A percentile compares a stretch with the other conserved stretches of the same genome.
Conservation (phyloP, 768 basidiomycete species). For the Lactifluus rugatus region DNA sequence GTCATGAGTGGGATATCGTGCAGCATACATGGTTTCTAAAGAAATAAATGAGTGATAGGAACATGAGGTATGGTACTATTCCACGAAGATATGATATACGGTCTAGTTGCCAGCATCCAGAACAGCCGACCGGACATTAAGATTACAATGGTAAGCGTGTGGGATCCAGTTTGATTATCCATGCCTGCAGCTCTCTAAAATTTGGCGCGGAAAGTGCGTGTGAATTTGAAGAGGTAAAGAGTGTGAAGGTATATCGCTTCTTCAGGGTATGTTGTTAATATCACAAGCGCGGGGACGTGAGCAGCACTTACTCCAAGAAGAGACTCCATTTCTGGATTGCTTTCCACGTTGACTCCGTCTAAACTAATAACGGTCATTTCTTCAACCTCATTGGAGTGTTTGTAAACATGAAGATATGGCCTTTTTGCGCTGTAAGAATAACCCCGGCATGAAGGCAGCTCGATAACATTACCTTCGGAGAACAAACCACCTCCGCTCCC, state of each 20-base stretch:
- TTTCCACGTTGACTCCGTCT: slow-evolving; percentile 74
- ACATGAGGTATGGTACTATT: slow-evolving; percentile 16
- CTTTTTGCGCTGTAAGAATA: slow-evolving; percentile 32
- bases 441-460: neutral
- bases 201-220: slow-evolving; percentile 79
- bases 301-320: slow-evolving; percentile 51
- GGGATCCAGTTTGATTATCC: slow-evolving; percentile 79
- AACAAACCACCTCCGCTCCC: slow-evolving; percentile 83
- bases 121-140: neutral
- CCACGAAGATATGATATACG: slow-evolving; percentile 16
- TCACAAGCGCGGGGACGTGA: neutral
- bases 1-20: slow-evolving; percentile 14
- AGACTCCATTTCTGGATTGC: slow-evolving; percentile 78
- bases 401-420: slow-evolving; percentile 84
- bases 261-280: slow-evolving; percentile 26
- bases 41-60: slow-evolving; percentile 20
- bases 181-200: slow-evolving; percentile 73
- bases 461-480: slow-evolving; percentile 52
- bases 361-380: slow-evolving; percentile 80
- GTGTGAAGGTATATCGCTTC: slow-evolving; percentile 81
- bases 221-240: slow-evolving; percentile 88
- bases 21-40: slow-evolving; percentile 17
- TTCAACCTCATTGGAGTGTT: slow-evolving; percentile 74
- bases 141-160: slow-evolving; percentile 36
- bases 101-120: slow-evolving; percentile 1